Conservation (phyloP, 2,329 filamentous ascomycete species). For the Neofusicoccum sp. region DNA sequence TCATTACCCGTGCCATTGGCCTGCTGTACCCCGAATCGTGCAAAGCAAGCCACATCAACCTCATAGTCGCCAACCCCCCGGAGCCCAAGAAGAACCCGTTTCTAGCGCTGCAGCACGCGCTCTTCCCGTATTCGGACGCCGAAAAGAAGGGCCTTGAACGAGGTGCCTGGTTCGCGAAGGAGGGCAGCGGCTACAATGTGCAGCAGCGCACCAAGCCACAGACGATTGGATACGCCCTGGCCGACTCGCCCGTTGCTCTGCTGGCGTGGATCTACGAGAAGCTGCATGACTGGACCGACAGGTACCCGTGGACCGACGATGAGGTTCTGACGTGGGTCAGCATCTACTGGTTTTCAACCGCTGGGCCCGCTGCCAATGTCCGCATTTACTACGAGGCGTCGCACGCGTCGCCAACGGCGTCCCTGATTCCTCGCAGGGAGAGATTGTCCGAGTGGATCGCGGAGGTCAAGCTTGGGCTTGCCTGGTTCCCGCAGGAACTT, state of each 20-base stretch:
- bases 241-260: conserved; percentile 67
- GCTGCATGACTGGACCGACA: conserved; percentile 71
- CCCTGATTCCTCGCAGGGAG: conserved; percentile 30
- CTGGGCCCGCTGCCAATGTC: conserved; percentile 65
- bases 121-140: conserved; percentile 53
- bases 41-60: conserved; percentile 63
- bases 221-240: conserved; percentile 67
- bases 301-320: conserved; percentile 71
- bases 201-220: conserved; percentile 68
- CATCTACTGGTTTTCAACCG: conserved; percentile 69
- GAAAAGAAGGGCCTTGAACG: conserved; percentile 56
- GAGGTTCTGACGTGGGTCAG: conserved; percentile 73
- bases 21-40: conserved; percentile 57
- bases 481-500: conserved; percentile 60
- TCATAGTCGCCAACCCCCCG: conserved; percentile 50
- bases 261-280: conserved; percentile 83
- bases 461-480: conserved; percentile 52
- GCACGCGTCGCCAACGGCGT: conserved; percentile 37
- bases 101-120: conserved; percentile 55
- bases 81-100: conserved; percentile 53
- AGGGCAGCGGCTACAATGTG: conserved; percentile 60
- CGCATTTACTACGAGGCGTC: conserved; percentile 70
- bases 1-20: conserved; percentile 62
- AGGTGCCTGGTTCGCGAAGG: conserved; percentile 54
- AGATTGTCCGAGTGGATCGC: conserved; percentile 43